These are phyloP conservation scores for Eragrostis curvula DNA, from an alignment of 176 grass and related monocot genomes.

Conservation along the genomic window DNA sequence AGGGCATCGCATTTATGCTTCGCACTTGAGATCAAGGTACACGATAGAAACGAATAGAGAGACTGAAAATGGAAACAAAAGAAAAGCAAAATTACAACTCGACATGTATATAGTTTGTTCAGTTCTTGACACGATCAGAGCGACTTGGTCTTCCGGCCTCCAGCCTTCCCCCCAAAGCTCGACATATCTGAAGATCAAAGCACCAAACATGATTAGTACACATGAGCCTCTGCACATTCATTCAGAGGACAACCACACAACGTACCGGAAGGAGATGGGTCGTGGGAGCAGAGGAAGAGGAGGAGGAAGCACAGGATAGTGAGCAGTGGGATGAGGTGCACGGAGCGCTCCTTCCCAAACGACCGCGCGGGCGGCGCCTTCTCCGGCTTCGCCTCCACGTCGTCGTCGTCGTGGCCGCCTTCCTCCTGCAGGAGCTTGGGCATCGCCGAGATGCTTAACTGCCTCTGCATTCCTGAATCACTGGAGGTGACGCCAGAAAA, in stretches of 20 bases:
- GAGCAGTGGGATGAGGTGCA: constrained; percentile 54
- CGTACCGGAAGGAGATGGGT: constrained; percentile 31
- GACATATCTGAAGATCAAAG: constrained; percentile 39
- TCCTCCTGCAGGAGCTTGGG: constrained; percentile 34
- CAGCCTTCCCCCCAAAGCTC: constrained; percentile 27
- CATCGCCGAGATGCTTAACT: constrained; percentile 49
- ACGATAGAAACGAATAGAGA: neutral
- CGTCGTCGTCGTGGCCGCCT: constrained; percentile 14
- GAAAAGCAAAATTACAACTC: neutral
- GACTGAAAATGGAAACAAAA: neutral
- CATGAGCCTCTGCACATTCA: neutral
- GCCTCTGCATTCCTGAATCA: constrained; percentile 47
- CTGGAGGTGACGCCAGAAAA: neutral
- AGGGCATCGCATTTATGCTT: constrained; percentile 8
- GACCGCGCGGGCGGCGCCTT: constrained; percentile 25
- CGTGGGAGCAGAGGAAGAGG: constrained; percentile 56
- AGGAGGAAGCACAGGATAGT: constrained; percentile 45
- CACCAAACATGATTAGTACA: neutral
- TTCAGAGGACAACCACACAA: neutral
- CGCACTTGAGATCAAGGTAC: constrained; percentile 6
- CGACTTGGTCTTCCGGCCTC: constrained; percentile 25
- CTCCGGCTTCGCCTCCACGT: constrained; percentile 54
- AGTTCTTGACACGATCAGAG: constrained; percentile 15
- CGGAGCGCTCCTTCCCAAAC: constrained; percentile 25
- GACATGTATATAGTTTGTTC: neutral